Percentiles rank a stretch among this genome's conserved stretches.
Conservation (phyloP, 2,329 filamentous ascomycete species). For the Nectriaceae sp. region DNA sequence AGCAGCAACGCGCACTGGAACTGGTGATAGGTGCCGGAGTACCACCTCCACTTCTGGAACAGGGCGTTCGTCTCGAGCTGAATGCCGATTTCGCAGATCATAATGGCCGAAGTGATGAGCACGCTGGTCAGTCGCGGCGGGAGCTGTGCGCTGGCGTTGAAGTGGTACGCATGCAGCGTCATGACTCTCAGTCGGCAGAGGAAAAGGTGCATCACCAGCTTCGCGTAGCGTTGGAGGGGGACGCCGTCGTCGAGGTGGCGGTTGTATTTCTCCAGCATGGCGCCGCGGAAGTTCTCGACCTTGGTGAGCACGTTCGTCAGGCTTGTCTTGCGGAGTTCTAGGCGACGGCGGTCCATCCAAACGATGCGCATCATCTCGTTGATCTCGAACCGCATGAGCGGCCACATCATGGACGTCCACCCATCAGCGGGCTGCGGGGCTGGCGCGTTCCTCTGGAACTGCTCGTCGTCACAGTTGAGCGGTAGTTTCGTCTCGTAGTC, state of each 20-base stretch:
- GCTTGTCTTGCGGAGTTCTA: conserved; percentile 62
- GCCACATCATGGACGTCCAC: conserved; percentile 70
- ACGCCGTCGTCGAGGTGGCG: conserved; percentile 60
- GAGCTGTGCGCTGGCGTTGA: conserved; percentile 47
- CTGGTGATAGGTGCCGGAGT: conserved; percentile 69
- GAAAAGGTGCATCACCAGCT: conserved; percentile 65
- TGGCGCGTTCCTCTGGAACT: conserved; percentile 44
- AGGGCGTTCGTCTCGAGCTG: conserved; percentile 45
- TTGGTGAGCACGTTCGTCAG: conserved; percentile 67
- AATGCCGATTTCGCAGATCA: conserved; percentile 50
- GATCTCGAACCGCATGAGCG: conserved; percentile 70
- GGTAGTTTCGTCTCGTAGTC: conserved; percentile 76
- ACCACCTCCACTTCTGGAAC: conserved; percentile 68
- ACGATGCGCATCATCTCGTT: conserved; percentile 72
- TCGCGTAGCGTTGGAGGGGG: conserved; percentile 64
- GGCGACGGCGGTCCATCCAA: conserved; percentile 67
- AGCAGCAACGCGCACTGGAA: conserved; percentile 72
- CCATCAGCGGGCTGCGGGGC: conserved; percentile 44
- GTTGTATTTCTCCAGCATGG: conserved; percentile 67
- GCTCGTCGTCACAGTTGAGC: conserved; percentile 68
- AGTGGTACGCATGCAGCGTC: conserved; percentile 68
- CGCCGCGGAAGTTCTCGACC: conserved; percentile 67
- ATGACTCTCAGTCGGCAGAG: conserved; percentile 65
- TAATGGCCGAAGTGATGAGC: conserved; percentile 61
- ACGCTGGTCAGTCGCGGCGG: conserved; percentile 65